phyloP scores from a whole-genome alignment of 371 early-diverging fungal species.

The Phascolomyces articulosus region DNA sequence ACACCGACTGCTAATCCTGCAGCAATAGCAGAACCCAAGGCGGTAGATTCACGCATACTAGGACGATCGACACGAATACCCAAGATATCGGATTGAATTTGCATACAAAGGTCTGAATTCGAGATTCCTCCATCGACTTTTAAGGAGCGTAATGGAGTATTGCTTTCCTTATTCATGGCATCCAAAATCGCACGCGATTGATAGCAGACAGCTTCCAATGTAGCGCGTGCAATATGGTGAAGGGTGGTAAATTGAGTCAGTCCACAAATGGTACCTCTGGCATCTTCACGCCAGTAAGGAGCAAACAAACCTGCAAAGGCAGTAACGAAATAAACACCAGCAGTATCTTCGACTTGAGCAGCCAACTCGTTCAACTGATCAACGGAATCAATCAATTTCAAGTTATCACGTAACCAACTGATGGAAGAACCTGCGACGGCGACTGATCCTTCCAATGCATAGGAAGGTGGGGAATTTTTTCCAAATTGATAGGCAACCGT shows the following conservation, averaged over 20 bases:
- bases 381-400: slow-evolving; percentile 75
- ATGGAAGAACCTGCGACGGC: slow-evolving; percentile 93
- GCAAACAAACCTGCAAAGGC: slow-evolving; percentile 94
- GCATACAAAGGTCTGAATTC: slow-evolving; percentile 88
- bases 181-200: slow-evolving; percentile 91
- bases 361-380: slow-evolving; percentile 67
- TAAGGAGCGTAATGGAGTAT: slow-evolving; percentile 63
- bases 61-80: slow-evolving; percentile 86
- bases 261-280: slow-evolving; percentile 86
- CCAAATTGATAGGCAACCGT: slow-evolving; percentile 93
- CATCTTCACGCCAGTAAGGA: slow-evolving; percentile 93
- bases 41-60: slow-evolving; percentile 89
- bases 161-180: slow-evolving; percentile 85
- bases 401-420: slow-evolving; percentile 88
- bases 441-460: slow-evolving; percentile 94
- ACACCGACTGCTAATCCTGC: slow-evolving; percentile 85
- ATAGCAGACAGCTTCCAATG: slow-evolving; percentile 91
- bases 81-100: slow-evolving; percentile 87
- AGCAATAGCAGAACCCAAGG: slow-evolving; percentile 92
- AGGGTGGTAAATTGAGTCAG: slow-evolving; percentile 85
- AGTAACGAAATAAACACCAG: slow-evolving; percentile 93
- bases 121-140: slow-evolving; percentile 95
- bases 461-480: slow-evolving; percentile 62
- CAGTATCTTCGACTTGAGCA: slow-evolving; percentile 67
- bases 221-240: slow-evolving; percentile 84